Evolutionary conservation across 208 protist species (phyloP), one percentile per base, ranked within the genome.

Genomic region (Lotmaria passim): DNA sequence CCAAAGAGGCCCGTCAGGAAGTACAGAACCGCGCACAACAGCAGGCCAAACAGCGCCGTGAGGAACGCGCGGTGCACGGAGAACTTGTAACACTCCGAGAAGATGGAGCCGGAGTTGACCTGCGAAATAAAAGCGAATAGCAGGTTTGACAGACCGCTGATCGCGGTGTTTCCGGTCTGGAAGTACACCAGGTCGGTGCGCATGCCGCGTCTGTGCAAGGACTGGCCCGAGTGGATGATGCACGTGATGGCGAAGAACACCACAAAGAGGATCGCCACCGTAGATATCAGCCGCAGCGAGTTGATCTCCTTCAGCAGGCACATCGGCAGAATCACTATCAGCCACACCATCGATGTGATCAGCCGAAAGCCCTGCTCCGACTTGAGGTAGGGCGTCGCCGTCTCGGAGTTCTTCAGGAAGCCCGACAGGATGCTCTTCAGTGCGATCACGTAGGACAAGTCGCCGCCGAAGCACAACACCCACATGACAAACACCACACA

Each of bases 261-360:
- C 26, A 95, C 85, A 34, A 90, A 81, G 26, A 81, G 31, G n/a
- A 93, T 79, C n/a, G 73, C 87, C 14, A 94, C 46, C 7, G 80
- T 69, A 1, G 89, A 93, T 10, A 89, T 26, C 53, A 85, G 64
- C 11, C 92, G 85, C 24, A 96, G 78, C 0, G 87, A 94, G 71
- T 93, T 93, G 64, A 96, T 91, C 59, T 86, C 79, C 73, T 88
- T 87, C 5, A 69, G 84, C 26, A 93, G 59, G 34, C 70, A 91
- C 48, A 95, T 48, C 12, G 91, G 86, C 33, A 90, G 69, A 71
- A 96, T 93, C 21, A 70, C 48, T 14, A 76, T 21, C 8, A 93
- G 51, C 87, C 86, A 95, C 24, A 95, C 52, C 26, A 76, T 43
- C 46, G 73, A 63, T 3, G 78, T 80, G 34, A 95, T 69, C 11